Evolutionary conservation across 2,329 filamentous ascomycete species (phyloP).

Genomic region (Chrysoporthe austroafricana): DNA sequence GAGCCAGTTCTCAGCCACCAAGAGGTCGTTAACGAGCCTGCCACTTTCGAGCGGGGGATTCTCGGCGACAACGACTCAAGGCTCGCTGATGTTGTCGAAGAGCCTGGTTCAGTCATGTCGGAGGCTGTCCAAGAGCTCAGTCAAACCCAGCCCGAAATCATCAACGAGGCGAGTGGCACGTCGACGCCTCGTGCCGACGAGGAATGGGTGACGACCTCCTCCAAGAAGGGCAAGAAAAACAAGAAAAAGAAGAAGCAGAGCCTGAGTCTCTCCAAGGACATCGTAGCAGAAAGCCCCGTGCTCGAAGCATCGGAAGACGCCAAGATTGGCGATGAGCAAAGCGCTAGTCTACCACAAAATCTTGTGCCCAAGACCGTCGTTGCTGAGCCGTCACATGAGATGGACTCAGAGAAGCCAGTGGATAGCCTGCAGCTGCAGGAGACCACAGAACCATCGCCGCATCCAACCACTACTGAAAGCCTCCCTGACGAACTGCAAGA

Average conservation of each 20-base stretch:
- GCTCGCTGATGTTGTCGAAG: background rate
- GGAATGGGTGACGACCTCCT: constrained; percentile 29
- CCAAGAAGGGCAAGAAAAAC: constrained; percentile 38
- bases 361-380: background rate
- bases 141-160: background rate
- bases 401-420: background rate
- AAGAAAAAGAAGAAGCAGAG: constrained; percentile 38
- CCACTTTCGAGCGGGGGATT: background rate
- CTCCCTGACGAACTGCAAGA: background rate
- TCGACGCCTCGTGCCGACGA: constrained; percentile 23
- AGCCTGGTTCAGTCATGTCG: background rate
- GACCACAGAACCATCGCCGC: background rate
- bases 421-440: background rate
- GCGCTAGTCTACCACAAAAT: background rate
- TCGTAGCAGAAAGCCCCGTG: constrained; percentile 29
- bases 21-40: background rate
- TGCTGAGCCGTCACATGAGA: background rate
- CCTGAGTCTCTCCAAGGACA: constrained; percentile 30
- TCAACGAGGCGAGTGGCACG: background rate
- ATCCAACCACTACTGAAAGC: constrained; percentile 1
- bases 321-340: constrained; percentile 26
- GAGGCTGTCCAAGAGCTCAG: background rate
- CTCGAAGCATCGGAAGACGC: background rate
- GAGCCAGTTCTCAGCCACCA: background rate
- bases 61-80: background rate